phyloP scores from a whole-genome alignment of 2,329 filamentous ascomycete genomes.

The Scytalidium lignicola region DNA sequence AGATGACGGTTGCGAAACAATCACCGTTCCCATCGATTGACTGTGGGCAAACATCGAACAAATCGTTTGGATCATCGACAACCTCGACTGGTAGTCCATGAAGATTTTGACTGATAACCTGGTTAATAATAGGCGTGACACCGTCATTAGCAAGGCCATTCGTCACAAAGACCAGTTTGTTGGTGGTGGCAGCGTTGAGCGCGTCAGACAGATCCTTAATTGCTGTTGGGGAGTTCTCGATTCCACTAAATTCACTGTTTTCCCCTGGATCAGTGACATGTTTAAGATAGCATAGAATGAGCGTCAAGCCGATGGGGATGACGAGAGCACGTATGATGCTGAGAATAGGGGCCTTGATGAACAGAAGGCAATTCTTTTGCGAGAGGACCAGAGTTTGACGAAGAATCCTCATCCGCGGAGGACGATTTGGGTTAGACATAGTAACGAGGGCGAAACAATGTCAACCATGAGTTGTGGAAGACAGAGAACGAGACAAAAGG shows the following conservation, averaged over 20 bases:
- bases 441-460: too few relatives aligned
- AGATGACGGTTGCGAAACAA: slow-evolving; percentile 20
- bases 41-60: slow-evolving; percentile 20
- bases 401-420: slow-evolving; percentile 12
- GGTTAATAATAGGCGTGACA: slow-evolving; percentile 15
- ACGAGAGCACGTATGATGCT: slow-evolving; percentile 16
- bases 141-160: slow-evolving; percentile 15
- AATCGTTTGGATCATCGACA: slow-evolving; percentile 13
- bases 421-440: too few relatives aligned
- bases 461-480: too few relatives aligned
- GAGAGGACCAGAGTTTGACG: slow-evolving; percentile 18
- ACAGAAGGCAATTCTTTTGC: slow-evolving; percentile 22
- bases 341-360: slow-evolving; percentile 16
- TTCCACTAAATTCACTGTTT: slow-evolving; percentile 7
- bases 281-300: slow-evolving; percentile 17
- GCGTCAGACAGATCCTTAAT: slow-evolving; percentile 14
- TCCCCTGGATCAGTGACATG: slow-evolving; percentile 3
- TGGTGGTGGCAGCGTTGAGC: slow-evolving; percentile 6
- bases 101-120: slow-evolving; percentile 13
- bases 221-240: slow-evolving; percentile 13
- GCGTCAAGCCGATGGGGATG: slow-evolving; percentile 18
- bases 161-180: slow-evolving; percentile 19
- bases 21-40: slow-evolving; percentile 14
- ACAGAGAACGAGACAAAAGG: too few relatives aligned
- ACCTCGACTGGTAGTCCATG: slow-evolving; percentile 5